These are phyloP conservation scores for Kwoniella sp. DNA, from an alignment of 768 basidiomycete species.

Conservation along the genomic window DNA sequence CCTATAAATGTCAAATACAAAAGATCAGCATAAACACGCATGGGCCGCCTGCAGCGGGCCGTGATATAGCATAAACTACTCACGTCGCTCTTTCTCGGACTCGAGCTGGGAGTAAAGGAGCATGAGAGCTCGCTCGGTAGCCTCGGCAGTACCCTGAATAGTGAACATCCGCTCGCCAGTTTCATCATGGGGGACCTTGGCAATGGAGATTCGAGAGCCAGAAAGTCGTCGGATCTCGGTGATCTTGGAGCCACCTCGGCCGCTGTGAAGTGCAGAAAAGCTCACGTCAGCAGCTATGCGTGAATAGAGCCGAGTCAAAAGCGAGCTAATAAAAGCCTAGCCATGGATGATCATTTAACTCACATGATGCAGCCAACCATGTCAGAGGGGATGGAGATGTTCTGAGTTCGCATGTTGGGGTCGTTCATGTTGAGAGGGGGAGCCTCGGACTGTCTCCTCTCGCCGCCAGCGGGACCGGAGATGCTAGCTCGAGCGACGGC, in stretches of 20 bases:
- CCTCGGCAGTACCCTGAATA: constrained; percentile 91
- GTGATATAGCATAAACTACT: constrained; percentile 19
- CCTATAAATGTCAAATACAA: constrained; percentile 6
- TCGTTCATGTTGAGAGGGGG: constrained; percentile 39
- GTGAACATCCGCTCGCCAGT: constrained; percentile 99
- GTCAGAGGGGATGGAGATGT: constrained; percentile 98
- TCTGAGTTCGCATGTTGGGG: constrained; percentile 91
- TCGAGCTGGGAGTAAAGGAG: constrained; percentile 79
- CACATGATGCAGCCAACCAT: constrained; percentile 75
- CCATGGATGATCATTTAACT: too few species aligned
- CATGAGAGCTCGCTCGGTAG: constrained; percentile 97
- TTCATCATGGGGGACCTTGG: constrained; percentile 98
- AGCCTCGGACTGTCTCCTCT: constrained; percentile 53
- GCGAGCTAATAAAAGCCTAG: too few species aligned
- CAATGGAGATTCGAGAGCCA: constrained; percentile 96
- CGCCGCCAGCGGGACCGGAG: constrained; percentile 59
- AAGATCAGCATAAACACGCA: constrained; percentile 6
- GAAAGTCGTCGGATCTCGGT: constrained; percentile 98
- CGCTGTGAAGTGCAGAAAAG: constrained; percentile 69
- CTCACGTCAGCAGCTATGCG: not conserved
- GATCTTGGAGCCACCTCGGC: constrained; percentile 95
- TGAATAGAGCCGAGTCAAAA: constrained; percentile 6
- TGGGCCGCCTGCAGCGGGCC: too few species aligned
- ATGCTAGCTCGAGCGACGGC: constrained; percentile 58
- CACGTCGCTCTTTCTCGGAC: constrained; percentile 77